phyloP scores from a whole-genome alignment of 306 rosid species.

The Prunus armeniaca region DNA sequence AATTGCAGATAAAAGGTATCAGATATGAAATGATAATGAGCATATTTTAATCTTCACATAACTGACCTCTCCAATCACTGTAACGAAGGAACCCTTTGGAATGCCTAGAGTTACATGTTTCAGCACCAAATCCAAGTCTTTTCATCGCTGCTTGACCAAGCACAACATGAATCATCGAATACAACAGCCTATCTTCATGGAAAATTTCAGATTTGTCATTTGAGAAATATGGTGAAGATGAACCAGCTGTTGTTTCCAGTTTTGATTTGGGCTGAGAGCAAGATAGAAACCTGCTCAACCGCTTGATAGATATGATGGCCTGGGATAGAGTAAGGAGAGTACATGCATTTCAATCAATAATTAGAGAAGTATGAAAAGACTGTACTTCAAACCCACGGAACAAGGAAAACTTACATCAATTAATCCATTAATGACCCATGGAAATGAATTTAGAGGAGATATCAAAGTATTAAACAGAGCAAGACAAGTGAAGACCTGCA shows the following conservation, averaged over 20 bases:
- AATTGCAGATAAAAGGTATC: neutral
- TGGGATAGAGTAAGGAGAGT: conserved; percentile 30
- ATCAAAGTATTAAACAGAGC: conserved; percentile 90
- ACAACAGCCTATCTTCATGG: conserved; percentile 48
- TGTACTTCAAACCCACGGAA: conserved; percentile 10
- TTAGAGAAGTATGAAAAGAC: neutral
- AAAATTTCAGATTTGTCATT: conserved; percentile 39
- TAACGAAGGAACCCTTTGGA: conserved; percentile 71
- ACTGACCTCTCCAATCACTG: conserved; percentile 85
- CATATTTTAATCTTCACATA: conserved; percentile 12
- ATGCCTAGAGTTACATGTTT: conserved; percentile 61
- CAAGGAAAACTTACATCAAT: conserved; percentile 72
- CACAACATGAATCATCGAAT: conserved; percentile 61
- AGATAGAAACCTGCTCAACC: conserved; percentile 81
- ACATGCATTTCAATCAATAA: conserved; percentile 14
- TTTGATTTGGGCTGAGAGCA: conserved; percentile 50
- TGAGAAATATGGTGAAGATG: conserved; percentile 30
- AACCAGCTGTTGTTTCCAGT: conserved; percentile 33
- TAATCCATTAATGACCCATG: conserved; percentile 97
- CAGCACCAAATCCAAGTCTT: conserved; percentile 49
- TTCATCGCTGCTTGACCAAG: conserved; percentile 80
- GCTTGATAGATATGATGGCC: conserved; percentile 75
- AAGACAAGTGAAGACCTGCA: conserved; percentile 98
- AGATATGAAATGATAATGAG: neutral
- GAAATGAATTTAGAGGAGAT: conserved; percentile 92